Evolutionary conservation across 345 rosid genomes (phyloP), one percentile per base, ranked within the genome.

Genomic region (Euclidium syriacum): DNA sequence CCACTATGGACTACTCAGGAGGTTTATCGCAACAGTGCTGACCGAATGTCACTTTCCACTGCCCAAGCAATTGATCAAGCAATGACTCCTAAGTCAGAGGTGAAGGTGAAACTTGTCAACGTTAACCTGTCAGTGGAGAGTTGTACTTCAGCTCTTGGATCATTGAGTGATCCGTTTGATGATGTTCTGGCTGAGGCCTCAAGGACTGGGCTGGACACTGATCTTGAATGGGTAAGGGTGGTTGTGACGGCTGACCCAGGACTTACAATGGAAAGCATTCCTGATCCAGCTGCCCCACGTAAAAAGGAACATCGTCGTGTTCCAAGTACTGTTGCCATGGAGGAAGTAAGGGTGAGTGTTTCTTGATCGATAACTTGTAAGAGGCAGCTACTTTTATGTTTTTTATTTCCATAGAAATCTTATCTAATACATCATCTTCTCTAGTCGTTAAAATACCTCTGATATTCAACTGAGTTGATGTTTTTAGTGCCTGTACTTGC

Each of bases 31-130:
- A 87, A 95, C 65, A 95, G 99, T 77, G 82, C 89, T 48, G 99
- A 95, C 70, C 85, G 97, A 67, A 81, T 95, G 99, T 95, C 99
- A 8, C 70, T 64, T 49, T 90, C 99, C 26, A 88, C 97, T 41
- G 99, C 92, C 15, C 90, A 87, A 80, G 97, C 99, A 25, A 95
- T 95, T 71, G 99, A 95, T 76, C 97, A 90, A 75, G 99, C 95
- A 72, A 95, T 95, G 99, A 83, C 95, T 70, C 89, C 87, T 61
- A 77, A 80, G 50, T 61, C 87, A 17, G 97, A 83, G 68, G 75
- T 85, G 27, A 90, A 83, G 78, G 70, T 78, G 62, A 95, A 90
- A 75, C 72, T 81, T 72, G 95, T 86, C 60, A 80, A 70, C 66
- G 78, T 87, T 59, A 79, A 74, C 73, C 78, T 94, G 64, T 80